Conservation (phyloP, 2,329 filamentous ascomycete species). For the Fusarium avenaceum region DNA sequence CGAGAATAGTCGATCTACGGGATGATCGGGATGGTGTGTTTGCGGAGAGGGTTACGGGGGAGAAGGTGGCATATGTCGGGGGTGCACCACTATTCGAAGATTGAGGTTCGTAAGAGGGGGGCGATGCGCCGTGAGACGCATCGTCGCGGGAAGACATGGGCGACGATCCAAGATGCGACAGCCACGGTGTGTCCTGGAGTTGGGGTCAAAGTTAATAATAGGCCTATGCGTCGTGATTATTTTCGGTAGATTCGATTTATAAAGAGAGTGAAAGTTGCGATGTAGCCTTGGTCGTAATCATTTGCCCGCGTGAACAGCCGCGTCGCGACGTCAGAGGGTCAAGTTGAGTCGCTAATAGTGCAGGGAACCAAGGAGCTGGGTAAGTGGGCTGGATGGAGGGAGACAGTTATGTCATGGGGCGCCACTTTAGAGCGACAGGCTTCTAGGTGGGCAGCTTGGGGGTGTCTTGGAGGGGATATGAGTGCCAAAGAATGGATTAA, state of each 20-base stretch:
- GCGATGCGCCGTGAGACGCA: constrained; percentile 53
- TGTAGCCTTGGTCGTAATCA: constrained; percentile 12
- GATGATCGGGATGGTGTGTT: constrained; percentile 71
- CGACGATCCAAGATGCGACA: constrained; percentile 59
- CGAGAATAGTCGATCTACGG: constrained; percentile 89
- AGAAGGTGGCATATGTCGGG: constrained; percentile 90
- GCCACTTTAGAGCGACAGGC: constrained; percentile 35
- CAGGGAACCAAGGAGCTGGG: constrained; percentile 13
- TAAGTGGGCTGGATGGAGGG: constrained; percentile 25
- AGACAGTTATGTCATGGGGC: constrained; percentile 46
- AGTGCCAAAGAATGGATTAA: neutral
- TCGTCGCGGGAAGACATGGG: constrained; percentile 58
- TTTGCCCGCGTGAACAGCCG: constrained; percentile 34
- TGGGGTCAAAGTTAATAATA: constrained; percentile 37
- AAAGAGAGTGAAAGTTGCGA: constrained; percentile 3
- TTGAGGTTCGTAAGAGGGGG: constrained; percentile 51
- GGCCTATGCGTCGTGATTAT: neutral
- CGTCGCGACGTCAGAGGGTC: constrained; percentile 45
- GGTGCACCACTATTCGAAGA: constrained; percentile 58
- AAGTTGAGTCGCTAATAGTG: constrained; percentile 33
- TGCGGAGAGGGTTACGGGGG: constrained; percentile 81
- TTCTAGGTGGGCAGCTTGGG: constrained; percentile 7
- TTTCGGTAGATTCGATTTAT: neutral
- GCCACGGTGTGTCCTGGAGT: constrained; percentile 62
- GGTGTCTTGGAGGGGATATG: neutral